Evolutionary conservation across 176 grass and related monocot species (phyloP), one percentile per base, ranked within the genome.

Genomic region (Musa itinerans): DNA sequence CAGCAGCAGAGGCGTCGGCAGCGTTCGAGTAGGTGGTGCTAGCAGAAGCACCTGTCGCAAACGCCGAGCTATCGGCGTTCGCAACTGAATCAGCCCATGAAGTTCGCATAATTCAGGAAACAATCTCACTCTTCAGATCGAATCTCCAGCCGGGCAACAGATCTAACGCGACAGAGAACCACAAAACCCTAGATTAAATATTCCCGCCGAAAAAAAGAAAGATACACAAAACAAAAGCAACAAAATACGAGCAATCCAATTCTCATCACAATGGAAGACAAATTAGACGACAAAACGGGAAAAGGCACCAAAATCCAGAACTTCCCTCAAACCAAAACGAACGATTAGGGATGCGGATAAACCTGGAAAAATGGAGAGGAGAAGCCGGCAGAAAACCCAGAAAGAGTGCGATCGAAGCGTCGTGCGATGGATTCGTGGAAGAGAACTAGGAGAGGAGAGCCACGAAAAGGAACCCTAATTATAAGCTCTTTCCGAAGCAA

Each of bases 71-170:
- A 72, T 96, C 93, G 89, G 93, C 89, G 89, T 92, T 92, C 85
- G 89, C 93, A 85, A 96, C 87, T 86, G 90, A 89, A 76, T 96
- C 93, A 96, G 93, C 93, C 93, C 93, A 96, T 92, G 93, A 96
- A 78, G 81, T 83, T 90, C 93, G 93, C 93, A 96, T 96, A 92
- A 96, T 90, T 96, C 87, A 86, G 71, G 54, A 9, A 43, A 26
- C 13, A 74, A 27, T 11, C 26, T 84, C 78, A 65, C 70, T 71
- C 73, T 81, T 72, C 71, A 66, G 74, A 71, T 75, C 74, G 34
- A 66, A 22, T 59, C 71, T 78, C 80, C 55, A 13, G 53, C 58
- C 71, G 78, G 78, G 43, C 15, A 29, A 68, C 74, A 79, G 48
- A 27, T 81, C 65, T 70, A 71, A 16, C 5, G n/a, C 49, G 21